Base-by-base conservation (phyloP, 2,329 filamentous ascomycete genomes). In the Alternaria gaisen region DNA sequence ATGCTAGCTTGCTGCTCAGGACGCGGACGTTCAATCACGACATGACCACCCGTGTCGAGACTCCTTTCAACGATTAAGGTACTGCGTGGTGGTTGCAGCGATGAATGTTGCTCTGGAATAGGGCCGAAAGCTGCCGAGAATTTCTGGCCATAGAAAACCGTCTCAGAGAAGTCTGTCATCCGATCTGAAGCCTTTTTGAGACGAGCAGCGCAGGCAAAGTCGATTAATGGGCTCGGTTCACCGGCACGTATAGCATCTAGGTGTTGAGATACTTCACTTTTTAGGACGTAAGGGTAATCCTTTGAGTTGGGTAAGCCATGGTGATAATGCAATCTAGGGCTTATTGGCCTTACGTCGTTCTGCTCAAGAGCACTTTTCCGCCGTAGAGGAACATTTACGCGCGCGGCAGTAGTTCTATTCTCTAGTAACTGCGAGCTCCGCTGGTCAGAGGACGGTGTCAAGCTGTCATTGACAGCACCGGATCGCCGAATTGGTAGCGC, bases 251-350 rank as follows among this genome's bases (percentile, higher is more conserved):
- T 40, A 4, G 65, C 66, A 3, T 60, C 54, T 9, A 69, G n/a
- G 50, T 72, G 69, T 11, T 57, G 36, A 7, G 52, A 40, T 14
- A 71, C 60, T 47, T 74, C 72, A 16, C 52, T 56, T 28, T 59
- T 65, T 18, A 68, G 68, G 2, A 73, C 60, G 34, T 71, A 76
- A 0, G 72, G 72, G 40, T 70, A 60, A 9, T 64, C 52, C 22
- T 68, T 61, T 14, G 68, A 52, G 24, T 56, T 38, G 5, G 68
- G 60, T 32, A 72, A 53, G 30, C 60, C 60, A 51, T 61, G 65
- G 10, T 73, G 30, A 34, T 68, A 59, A 48, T 76, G 70, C 5
- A 76, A 41, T 48, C 64, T 70, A 7, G 70, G 72, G 20, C 58
- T 67, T 4, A 40, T 51, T 20, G 65, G 56, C 46, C 58, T 61